phyloP scores from a whole-genome alignment of 805 yeast species.

The Starmerella stellata region DNA sequence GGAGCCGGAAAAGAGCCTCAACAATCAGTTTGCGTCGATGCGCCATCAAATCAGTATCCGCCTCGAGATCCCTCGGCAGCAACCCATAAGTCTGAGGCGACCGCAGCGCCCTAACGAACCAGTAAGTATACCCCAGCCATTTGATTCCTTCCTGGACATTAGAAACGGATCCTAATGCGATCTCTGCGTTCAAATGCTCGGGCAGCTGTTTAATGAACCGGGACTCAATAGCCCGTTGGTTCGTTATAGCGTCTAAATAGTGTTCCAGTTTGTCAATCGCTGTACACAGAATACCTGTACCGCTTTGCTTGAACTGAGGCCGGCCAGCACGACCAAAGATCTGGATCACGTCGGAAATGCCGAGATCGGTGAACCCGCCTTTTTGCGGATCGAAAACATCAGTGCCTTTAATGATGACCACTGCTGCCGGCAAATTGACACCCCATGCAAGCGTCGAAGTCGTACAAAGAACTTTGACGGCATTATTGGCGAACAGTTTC shows the following conservation, averaged over 20 bases:
- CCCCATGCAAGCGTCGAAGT: constrained; percentile 99
- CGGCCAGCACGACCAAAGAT: constrained; percentile 99
- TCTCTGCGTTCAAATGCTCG: constrained; percentile 91
- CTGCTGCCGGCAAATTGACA: constrained; percentile 95
- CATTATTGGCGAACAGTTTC: constrained; percentile 67
- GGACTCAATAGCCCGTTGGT: constrained; percentile 93
- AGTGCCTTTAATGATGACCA: constrained; percentile 89
- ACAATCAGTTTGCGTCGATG: constrained; percentile 59
- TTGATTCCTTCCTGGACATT: constrained; percentile 84
- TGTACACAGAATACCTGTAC: constrained; percentile 84
- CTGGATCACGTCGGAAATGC: constrained; percentile 91
- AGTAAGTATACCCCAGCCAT: constrained; percentile 95
- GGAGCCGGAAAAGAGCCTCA: constrained; percentile 67
- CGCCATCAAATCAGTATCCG: constrained; percentile 63
- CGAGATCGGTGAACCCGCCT: constrained; percentile 87
- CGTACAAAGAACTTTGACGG: constrained; percentile 76
- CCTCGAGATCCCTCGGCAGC: constrained; percentile 65
- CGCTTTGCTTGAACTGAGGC: constrained; percentile 83
- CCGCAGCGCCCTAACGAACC: constrained; percentile 84
- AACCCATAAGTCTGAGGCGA: constrained; percentile 88
- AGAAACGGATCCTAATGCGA: constrained; percentile 86
- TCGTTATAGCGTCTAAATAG: constrained; percentile 71
- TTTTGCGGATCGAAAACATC: constrained; percentile 85
- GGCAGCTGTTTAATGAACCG: constrained; percentile 56
- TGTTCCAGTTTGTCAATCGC: constrained; percentile 66